Evolutionary conservation across 306 rosid genomes (phyloP).

Genomic region (Gynostemma pentaphyllum): DNA sequence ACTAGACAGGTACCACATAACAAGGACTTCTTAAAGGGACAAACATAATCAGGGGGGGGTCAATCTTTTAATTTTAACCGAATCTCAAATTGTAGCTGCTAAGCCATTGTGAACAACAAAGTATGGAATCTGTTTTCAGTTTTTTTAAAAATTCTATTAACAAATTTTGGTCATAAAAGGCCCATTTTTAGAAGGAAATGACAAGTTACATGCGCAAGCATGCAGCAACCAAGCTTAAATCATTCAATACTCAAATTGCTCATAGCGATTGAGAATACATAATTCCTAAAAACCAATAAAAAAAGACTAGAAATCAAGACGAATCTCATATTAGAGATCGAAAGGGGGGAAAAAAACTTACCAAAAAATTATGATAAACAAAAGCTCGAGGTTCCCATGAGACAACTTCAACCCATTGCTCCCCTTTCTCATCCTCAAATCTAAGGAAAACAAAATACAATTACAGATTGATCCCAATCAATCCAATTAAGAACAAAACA

Average conservation of each 20-base stretch:
- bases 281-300: not conserved
- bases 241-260: not conserved
- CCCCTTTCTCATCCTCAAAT: slow-evolving; percentile 38
- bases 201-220: not conserved
- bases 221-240: not conserved
- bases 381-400: slow-evolving; percentile 99
- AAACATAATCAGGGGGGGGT: not conserved
- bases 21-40: not conserved
- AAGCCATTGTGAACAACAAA: not conserved
- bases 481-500: too few relatives aligned
- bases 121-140: too few relatives aligned
- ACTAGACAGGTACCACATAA: not conserved
- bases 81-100: not conserved
- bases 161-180: too few relatives aligned
- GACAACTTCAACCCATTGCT: slow-evolving; percentile 78
- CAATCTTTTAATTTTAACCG: too few relatives aligned
- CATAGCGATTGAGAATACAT: not conserved
- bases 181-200: too few relatives aligned
- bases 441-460: slow-evolving; percentile 4
- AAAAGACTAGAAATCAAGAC: not conserved
- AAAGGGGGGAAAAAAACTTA: slow-evolving; percentile 12
- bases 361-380: slow-evolving; percentile 87
- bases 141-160: too few relatives aligned
- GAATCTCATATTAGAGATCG: not conserved
- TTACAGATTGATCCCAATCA: not conserved